Percentiles rank a stretch among this genome's conserved stretches.
Evolutionary conservation across 805 yeast genomes (phyloP).

Genomic region (Kregervanrija delftensis): DNA sequence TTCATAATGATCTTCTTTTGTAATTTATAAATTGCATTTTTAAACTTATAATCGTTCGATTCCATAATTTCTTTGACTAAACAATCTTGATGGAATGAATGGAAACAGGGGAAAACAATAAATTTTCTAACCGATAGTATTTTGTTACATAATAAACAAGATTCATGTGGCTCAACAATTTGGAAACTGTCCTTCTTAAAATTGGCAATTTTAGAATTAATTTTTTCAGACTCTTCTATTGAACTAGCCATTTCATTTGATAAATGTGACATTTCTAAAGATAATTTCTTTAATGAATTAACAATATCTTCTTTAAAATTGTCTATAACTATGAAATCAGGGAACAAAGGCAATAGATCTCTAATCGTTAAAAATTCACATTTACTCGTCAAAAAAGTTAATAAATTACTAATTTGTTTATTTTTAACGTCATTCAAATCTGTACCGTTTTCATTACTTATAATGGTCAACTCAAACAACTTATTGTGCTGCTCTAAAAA

Average conservation of each 20-base stretch:
- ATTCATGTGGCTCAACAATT: constrained; percentile 73
- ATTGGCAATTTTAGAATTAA: constrained; percentile 51
- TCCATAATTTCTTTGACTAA: constrained; percentile 52
- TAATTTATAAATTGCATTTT: constrained; percentile 52
- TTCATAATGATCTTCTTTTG: constrained; percentile 36
- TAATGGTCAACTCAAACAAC: constrained; percentile 11
- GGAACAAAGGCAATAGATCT: constrained; percentile 78
- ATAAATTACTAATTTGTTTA: constrained; percentile 25
- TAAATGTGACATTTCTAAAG: constrained; percentile 54
- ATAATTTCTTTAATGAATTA: constrained; percentile 67
- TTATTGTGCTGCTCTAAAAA: constrained; percentile 17
- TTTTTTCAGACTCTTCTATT: constrained; percentile 47
- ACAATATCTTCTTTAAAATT: constrained; percentile 81
- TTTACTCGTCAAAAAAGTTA: constrained; percentile 33
- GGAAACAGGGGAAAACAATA: constrained; percentile 82
- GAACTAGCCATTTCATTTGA: constrained; percentile 75
- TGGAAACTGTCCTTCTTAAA: constrained; percentile 48
- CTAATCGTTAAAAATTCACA: constrained; percentile 57
- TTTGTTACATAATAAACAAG: constrained; percentile 67
- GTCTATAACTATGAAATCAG: constrained; percentile 76
- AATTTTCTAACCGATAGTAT: constrained; percentile 69
- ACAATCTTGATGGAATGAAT: constrained; percentile 86
- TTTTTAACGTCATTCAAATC: constrained; percentile 13
- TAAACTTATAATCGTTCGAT: constrained; percentile 61
- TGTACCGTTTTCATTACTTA: not conserved